These are phyloP conservation scores for Kalanchoe fedtschenkoi DNA, from an alignment of 164 flowering plant genomes.

Conservation along the genomic window DNA sequence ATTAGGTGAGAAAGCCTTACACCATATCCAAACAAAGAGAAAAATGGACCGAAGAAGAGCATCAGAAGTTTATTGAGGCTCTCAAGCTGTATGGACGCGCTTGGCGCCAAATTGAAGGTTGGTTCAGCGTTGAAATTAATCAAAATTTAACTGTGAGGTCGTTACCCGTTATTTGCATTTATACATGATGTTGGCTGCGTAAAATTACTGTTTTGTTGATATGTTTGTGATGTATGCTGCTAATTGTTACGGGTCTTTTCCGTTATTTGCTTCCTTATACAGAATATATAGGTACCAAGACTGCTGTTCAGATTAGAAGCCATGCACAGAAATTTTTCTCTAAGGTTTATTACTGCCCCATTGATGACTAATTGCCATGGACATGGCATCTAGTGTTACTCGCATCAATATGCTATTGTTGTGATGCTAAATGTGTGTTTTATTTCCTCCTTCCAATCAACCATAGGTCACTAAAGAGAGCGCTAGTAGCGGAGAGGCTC, in stretches of 20 bases:
- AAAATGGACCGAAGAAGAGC: slow-evolving; percentile 5
- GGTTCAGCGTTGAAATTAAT: background rate
- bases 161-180: background rate
- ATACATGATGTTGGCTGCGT: background rate
- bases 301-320: slow-evolving; percentile 89
- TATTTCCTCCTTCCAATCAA: slow-evolving; percentile 3
- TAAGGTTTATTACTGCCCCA: slow-evolving; percentile 34
- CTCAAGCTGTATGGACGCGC: background rate
- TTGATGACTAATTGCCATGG: background rate
- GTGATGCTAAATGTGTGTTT: background rate
- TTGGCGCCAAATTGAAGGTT: slow-evolving; percentile 2
- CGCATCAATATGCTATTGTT: background rate
- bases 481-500: slow-evolving; percentile 15
- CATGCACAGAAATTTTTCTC: slow-evolving; percentile 93
- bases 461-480: slow-evolving; percentile 53
- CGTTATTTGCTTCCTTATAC: slow-evolving; percentile 13
- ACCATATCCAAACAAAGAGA: slow-evolving; percentile 2
- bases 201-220: background rate
- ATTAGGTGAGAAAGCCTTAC: background rate
- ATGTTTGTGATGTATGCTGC: background rate
- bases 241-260: background rate
- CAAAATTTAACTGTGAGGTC: background rate
- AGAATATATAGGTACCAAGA: slow-evolving; percentile 81
- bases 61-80: slow-evolving; percentile 3
- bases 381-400: background rate